These are phyloP conservation scores for Xylariaceae sp. DNA, from an alignment of 2,329 filamentous ascomycete species.

Conservation along the genomic window DNA sequence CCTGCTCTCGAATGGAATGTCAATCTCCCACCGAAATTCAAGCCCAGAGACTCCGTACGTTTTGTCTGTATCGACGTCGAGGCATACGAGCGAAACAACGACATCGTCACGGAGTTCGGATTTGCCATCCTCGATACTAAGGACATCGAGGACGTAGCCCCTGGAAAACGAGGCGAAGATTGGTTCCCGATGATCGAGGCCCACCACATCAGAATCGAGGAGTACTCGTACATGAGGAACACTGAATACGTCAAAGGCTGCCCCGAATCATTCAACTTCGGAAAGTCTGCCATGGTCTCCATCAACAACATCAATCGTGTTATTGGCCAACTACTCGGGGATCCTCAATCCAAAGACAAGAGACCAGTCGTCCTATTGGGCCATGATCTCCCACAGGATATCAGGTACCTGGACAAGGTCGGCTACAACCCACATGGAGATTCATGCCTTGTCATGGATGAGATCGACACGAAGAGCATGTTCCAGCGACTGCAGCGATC, in stretches of 20 bases:
- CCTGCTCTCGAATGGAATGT: slow-evolving; percentile 37
- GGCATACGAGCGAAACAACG: slow-evolving; percentile 64
- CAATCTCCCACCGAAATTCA: slow-evolving; percentile 39
- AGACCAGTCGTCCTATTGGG: slow-evolving; percentile 69
- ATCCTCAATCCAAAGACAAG: slow-evolving; percentile 18
- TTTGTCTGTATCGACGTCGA: slow-evolving; percentile 83
- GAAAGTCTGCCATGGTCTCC: slow-evolving; percentile 42
- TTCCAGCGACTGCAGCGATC: slow-evolving; percentile 60
- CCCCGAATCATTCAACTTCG: slow-evolving; percentile 72
- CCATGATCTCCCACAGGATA: slow-evolving; percentile 66
- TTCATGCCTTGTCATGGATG: slow-evolving; percentile 52
- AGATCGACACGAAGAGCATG: slow-evolving; percentile 69
- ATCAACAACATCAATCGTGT: slow-evolving; percentile 30
- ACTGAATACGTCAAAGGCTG: slow-evolving; percentile 65
- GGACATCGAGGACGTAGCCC: slow-evolving; percentile 48
- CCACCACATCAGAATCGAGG: slow-evolving; percentile 72
- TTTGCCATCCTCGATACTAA: slow-evolving; percentile 74
- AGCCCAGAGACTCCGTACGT: slow-evolving; percentile 53
- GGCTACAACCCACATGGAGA: slow-evolving; percentile 57
- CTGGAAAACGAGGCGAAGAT: slow-evolving; percentile 56
- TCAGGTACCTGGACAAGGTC: slow-evolving; percentile 62
- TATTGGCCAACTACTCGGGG: slow-evolving; percentile 37
- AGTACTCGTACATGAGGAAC: slow-evolving; percentile 66
- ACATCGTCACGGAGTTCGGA: slow-evolving; percentile 78
- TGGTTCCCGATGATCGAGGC: slow-evolving; percentile 67